Conservation (phyloP, 2,329 filamentous ascomycete genomes). For the Botrytis fragariae region DNA sequence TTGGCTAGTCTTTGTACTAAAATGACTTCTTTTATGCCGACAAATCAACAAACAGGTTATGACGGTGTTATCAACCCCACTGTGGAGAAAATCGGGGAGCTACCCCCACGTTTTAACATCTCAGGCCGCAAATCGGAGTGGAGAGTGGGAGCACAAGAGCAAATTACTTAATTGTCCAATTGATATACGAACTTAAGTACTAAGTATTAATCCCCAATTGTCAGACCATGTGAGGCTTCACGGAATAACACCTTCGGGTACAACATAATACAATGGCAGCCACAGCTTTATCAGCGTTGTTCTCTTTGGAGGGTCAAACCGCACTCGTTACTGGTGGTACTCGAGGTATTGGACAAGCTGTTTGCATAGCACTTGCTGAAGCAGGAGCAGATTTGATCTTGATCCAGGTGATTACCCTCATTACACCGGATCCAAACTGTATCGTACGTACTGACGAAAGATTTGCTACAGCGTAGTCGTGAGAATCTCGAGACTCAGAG, state of each 20-base stretch:
- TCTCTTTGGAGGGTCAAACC: conserved; percentile 41
- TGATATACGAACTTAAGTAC: background rate
- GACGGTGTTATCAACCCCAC: background rate
- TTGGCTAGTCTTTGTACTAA: background rate
- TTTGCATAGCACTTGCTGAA: conserved; percentile 41
- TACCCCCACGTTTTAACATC: background rate
- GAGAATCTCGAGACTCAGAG: conserved; percentile 51
- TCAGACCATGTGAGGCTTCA: conserved; percentile 1
- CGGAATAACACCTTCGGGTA: background rate
- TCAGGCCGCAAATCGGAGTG: background rate
- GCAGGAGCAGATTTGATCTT: conserved; percentile 43
- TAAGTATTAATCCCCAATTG: background rate
- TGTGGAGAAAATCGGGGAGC: background rate
- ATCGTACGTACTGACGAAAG: background rate
- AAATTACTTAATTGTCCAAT: background rate
- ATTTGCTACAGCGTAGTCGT: conserved; percentile 32
- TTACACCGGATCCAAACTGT: background rate
- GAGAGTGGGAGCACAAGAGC: background rate
- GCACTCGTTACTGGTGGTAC: conserved; percentile 42
- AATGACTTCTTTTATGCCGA: background rate
- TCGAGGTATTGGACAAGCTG: conserved; percentile 42
- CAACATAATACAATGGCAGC: conserved; percentile 27
- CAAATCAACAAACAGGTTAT: background rate
- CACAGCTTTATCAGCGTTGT: conserved; percentile 32
- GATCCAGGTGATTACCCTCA: conserved; percentile 38